Percentiles rank a stretch among this genome's conserved stretches.
phyloP scores from a whole-genome alignment of 345 rosid genomes.

The Eucalyptus lansdowneana region DNA sequence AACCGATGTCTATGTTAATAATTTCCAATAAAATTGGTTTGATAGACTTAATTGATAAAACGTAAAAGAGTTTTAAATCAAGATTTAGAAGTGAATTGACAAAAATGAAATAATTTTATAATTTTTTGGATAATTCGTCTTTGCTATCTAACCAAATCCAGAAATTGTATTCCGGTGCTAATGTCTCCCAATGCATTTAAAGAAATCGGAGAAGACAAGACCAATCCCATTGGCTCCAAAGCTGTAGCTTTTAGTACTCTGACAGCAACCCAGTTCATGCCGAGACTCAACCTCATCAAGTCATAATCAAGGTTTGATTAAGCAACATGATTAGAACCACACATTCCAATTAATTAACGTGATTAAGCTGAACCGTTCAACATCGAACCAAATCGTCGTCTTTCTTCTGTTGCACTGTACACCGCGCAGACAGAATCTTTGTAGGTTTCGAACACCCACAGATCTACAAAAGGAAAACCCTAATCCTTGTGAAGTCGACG shows the following conservation, averaged over 20 bases:
- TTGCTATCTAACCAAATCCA: not conserved
- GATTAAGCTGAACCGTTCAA: not conserved
- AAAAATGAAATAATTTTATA: too few species aligned
- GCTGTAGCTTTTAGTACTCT: not conserved
- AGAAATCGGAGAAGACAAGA: not conserved
- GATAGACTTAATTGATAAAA: not conserved
- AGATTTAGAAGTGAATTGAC: not conserved
- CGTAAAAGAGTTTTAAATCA: not conserved
- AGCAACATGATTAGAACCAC: not conserved
- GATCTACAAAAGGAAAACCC: not conserved
- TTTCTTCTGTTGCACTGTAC: not conserved
- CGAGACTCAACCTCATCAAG: not conserved
- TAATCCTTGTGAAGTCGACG: not conserved
- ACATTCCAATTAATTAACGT: not conserved
- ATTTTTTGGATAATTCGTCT: not conserved
- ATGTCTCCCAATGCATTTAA: not conserved
- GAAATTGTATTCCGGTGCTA: too few species aligned
- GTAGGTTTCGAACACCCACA: not conserved
- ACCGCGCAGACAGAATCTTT: not conserved
- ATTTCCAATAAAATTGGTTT: accelerated
- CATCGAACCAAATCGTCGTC: not conserved
- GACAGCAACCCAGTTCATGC: not conserved
- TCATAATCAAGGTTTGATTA: not conserved
- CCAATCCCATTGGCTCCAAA: not conserved
- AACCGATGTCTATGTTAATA: accelerated